phyloP scores from a whole-genome alignment of 2,329 filamentous ascomycete genomes.

The Pestalotiopsis sp. region DNA sequence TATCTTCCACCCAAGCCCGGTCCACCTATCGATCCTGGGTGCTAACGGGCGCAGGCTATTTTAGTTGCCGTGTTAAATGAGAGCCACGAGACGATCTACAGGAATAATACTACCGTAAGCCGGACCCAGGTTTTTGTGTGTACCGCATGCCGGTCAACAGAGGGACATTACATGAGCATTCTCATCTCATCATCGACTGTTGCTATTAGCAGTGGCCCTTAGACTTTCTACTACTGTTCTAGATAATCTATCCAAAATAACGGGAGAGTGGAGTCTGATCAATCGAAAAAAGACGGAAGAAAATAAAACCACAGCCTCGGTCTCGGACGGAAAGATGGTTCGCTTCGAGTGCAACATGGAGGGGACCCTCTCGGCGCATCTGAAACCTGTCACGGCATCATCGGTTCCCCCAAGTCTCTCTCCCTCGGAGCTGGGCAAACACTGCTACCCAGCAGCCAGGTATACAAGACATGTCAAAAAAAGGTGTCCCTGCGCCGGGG shows the following conservation, averaged over 20 bases:
- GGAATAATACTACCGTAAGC: background rate
- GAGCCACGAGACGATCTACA: background rate
- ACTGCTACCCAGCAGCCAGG: too few relatives aligned
- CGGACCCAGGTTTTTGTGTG: too few relatives aligned
- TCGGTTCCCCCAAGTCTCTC: background rate
- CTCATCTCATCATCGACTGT: background rate
- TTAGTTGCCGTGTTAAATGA: background rate
- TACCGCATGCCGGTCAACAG: background rate
- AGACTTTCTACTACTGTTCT: background rate
- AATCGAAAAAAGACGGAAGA: background rate
- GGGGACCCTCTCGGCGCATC: background rate
- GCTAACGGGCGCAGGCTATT: background rate
- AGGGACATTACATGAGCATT: background rate
- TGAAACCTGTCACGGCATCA: conserved; percentile 13
- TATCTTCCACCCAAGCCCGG: background rate
- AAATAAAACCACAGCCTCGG: background rate
- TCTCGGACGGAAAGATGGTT: background rate
- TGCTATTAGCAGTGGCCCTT: background rate
- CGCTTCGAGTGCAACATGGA: background rate
- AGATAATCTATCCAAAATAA: background rate
- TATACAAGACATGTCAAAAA: background rate
- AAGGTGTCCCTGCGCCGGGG: background rate
- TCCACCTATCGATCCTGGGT: background rate
- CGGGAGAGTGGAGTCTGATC: background rate
- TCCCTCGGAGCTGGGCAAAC: too few relatives aligned